Conservation (phyloP, 805 yeast genomes). For the Lipomyces chichibuensis region DNA sequence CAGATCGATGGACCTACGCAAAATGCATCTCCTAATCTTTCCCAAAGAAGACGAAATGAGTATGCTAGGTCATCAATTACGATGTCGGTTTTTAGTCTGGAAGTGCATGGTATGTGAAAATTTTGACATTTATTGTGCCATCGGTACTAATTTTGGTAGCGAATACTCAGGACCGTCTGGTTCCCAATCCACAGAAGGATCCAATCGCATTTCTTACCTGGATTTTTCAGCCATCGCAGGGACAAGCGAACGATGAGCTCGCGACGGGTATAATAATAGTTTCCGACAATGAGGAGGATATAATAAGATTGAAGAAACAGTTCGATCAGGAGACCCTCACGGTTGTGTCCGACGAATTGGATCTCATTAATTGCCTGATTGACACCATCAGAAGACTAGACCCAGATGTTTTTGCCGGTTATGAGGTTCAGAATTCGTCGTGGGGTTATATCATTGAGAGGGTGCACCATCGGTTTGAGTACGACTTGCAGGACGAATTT, state of each 20-base stretch:
- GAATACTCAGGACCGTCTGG: neutral
- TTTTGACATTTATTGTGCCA: neutral
- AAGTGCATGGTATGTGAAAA: constrained; percentile 55
- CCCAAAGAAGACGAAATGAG: constrained; percentile 42
- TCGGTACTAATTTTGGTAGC: neutral
- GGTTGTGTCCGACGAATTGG: constrained; percentile 57
- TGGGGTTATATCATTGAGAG: constrained; percentile 92
- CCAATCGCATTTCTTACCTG: constrained; percentile 64
- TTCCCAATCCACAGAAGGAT: constrained; percentile 73
- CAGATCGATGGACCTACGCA: constrained; percentile 35
- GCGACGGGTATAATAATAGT: constrained; percentile 37
- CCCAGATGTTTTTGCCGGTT: constrained; percentile 88
- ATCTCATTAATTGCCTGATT: constrained; percentile 59
- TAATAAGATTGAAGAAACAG: constrained; percentile 1
- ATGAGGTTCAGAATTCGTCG: constrained; percentile 73
- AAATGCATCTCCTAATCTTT: neutral
- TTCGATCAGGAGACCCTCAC: constrained; percentile 48
- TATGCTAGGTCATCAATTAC: constrained; percentile 32
- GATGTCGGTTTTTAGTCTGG: constrained; percentile 64
- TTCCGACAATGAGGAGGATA: constrained; percentile 38
- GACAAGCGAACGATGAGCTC: constrained; percentile 15
- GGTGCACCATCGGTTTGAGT: constrained; percentile 45
- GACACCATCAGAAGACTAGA: constrained; percentile 64
- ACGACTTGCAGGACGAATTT: constrained; percentile 60
- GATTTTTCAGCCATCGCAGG: constrained; percentile 46